Evolutionary conservation across 352 stramenopile genomes (phyloP).

Genomic region (Globisporangium solare): DNA sequence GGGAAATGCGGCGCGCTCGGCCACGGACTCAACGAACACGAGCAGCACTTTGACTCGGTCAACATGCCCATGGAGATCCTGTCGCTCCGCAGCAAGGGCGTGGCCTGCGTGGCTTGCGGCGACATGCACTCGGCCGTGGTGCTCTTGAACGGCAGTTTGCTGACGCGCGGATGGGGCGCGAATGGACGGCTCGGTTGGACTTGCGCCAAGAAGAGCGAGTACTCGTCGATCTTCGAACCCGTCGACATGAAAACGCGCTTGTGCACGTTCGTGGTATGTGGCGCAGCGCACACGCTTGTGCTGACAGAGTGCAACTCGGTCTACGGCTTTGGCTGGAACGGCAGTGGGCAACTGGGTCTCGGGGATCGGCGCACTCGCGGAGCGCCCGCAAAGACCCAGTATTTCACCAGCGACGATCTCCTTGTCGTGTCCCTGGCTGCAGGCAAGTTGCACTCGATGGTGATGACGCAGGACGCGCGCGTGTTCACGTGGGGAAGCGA

Average conservation of each 20-base stretch:
- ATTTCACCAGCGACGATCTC: conserved; percentile 38
- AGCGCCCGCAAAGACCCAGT: conserved; percentile 34
- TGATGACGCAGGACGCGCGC: conserved; percentile 35
- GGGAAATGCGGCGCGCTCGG: conserved; percentile 50
- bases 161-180: conserved; percentile 60
- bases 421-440: conserved; percentile 37
- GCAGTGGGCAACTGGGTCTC: conserved; percentile 52
- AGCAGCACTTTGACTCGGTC: conserved; percentile 27
- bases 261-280: conserved; percentile 57
- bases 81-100: conserved; percentile 30
- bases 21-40: conserved; percentile 32
- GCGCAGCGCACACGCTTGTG: conserved; percentile 52
- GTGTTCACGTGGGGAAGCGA: conserved; percentile 72
- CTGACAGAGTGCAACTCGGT: conserved; percentile 33
- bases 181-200: conserved; percentile 47
- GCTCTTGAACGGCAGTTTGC: conserved; percentile 31
- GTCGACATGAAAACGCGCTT: conserved; percentile 19
- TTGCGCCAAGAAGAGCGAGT: conserved; percentile 9
- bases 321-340: conserved; percentile 57
- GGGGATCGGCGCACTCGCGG: conserved; percentile 49
- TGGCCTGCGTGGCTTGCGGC: conserved; percentile 46
- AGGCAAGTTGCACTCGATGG: conserved; percentile 55
- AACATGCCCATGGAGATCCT: conserved; percentile 50
- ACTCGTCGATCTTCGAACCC: conserved; percentile 36
- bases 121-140: conserved; percentile 58